Conservation (phyloP, 495 filamentous ascomycete genomes). For the Penicillium alfredii region DNA sequence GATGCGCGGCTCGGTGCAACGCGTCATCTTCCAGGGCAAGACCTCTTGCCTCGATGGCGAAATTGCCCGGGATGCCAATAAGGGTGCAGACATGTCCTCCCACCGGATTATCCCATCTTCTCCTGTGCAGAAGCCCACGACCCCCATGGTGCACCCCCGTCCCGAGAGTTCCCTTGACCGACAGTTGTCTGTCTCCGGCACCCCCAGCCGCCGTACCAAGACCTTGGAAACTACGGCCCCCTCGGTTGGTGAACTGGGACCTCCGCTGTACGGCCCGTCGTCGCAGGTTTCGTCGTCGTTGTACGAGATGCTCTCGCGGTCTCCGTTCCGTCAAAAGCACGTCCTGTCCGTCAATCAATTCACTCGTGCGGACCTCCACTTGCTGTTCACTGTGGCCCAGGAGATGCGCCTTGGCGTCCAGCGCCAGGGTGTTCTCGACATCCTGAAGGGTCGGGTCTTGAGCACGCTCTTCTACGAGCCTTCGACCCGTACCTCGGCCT, state of each 20-base stretch:
- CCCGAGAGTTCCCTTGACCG: conserved; percentile 43
- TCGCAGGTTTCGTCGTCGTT: conserved; percentile 52
- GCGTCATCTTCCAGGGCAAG: conserved; percentile 71
- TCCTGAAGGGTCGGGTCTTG: conserved; percentile 78
- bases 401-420: conserved; percentile 94
- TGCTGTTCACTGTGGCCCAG: conserved; percentile 91
- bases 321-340: conserved; percentile 78
- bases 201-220: conserved; percentile 28
- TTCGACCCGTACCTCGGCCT: conserved; percentile 90
- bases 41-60: conserved; percentile 74
- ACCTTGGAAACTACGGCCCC: conserved; percentile 24
- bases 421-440: conserved; percentile 78
- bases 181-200: conserved; percentile 40
- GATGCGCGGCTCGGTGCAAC: conserved; percentile 67
- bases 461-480: conserved; percentile 96
- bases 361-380: conserved; percentile 75
- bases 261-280: conserved; percentile 41
- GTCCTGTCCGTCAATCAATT: conserved; percentile 89
- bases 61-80: conserved; percentile 46
- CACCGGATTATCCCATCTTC: conserved; percentile 56
- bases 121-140: conserved; percentile 48
- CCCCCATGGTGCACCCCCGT: conserved; percentile 37
- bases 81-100: conserved; percentile 72
- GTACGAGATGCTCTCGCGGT: conserved; percentile 65
- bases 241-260: conserved; percentile 46